Base-by-base conservation (phyloP, 106 monocot species). In the Chionographis japonica region DNA sequence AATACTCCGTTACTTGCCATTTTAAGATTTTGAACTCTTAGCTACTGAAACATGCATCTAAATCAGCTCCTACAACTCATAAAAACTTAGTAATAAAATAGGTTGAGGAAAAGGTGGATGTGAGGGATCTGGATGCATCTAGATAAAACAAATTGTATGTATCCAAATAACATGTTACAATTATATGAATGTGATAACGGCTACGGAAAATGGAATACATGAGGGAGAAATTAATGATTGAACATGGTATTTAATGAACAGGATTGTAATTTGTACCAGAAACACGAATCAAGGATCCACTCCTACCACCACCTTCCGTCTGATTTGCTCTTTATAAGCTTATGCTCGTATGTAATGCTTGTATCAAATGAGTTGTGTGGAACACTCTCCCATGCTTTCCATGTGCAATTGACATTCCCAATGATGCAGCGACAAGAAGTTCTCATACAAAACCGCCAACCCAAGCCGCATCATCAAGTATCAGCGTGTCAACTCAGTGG, bases 191-290 rank as follows among this genome's bases (percentile, higher is more conserved):
- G 58, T 11, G 59, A 37, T 69, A 40, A 12, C 3, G 38, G 37
- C 52, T 62, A 62, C 12, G 37, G 38, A 16, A 62, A 62, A 72
- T 19, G 12, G 7, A 52, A 38, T 35, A 68, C 58, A 14, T 54
- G 8, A 15, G 35, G 62, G 62, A 35, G 6, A 9, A 54, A 41
- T 14, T 65, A 68, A 42, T n/a, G 53, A 11, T 40, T 12, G 15
- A 68, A 58, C 18, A 75, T 52, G 54, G 60, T 52, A 68, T 67
- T 39, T 19, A 19, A 57, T 52, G 27, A 19, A 54, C 3, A 13
- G 14, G 52, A 58, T 13, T 40, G 12, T 19, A 59, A 35, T 36
- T 17, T 61, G 61, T 75, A 68, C 68, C 61, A 68, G 54, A 62
- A 75, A 62, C 46, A 46, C 62, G 61, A 43, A 12, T 35, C 2